Conservation (phyloP, 148 eudicot genomes). For the Chenopodium formosanum region DNA sequence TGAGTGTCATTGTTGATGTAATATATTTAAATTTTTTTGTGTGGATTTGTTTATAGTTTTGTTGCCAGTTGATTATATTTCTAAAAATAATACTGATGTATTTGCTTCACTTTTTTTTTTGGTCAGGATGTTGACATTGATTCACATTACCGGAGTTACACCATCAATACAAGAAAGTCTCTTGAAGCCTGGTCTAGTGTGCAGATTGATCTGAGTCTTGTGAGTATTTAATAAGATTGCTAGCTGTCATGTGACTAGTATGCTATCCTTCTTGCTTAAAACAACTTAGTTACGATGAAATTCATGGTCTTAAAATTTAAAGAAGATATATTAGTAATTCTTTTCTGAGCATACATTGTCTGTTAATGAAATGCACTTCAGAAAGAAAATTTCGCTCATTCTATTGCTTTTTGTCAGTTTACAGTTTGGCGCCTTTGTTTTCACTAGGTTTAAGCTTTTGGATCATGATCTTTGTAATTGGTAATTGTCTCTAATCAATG, state of each 20-base stretch:
- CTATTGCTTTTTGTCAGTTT: neutral
- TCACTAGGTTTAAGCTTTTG: neutral
- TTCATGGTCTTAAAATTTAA: neutral
- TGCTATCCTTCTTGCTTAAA: neutral
- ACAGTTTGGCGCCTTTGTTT: neutral
- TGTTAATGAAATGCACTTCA: neutral
- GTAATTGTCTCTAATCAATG: neutral
- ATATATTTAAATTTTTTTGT: neutral
- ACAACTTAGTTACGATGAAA: too few species aligned
- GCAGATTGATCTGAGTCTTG: constrained; percentile 84
- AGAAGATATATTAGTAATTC: neutral
- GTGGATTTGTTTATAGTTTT: constrained; percentile 11
- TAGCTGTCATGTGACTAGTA: neutral
- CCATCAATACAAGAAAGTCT: constrained; percentile 59
- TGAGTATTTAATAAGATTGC: constrained; percentile 38
- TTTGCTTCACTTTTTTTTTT: neutral
- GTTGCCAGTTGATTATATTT: neutral
- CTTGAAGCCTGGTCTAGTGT: constrained; percentile 93
- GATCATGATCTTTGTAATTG: neutral
- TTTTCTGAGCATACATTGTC: neutral
- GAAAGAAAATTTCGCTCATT: neutral
- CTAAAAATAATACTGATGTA: neutral
- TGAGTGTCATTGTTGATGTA: neutral
- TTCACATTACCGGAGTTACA: constrained; percentile 69
- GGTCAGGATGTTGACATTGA: constrained; percentile 70